Base-by-base conservation (phyloP, 2,329 filamentous ascomycete genomes). In the Colletotrichum sublineola region DNA sequence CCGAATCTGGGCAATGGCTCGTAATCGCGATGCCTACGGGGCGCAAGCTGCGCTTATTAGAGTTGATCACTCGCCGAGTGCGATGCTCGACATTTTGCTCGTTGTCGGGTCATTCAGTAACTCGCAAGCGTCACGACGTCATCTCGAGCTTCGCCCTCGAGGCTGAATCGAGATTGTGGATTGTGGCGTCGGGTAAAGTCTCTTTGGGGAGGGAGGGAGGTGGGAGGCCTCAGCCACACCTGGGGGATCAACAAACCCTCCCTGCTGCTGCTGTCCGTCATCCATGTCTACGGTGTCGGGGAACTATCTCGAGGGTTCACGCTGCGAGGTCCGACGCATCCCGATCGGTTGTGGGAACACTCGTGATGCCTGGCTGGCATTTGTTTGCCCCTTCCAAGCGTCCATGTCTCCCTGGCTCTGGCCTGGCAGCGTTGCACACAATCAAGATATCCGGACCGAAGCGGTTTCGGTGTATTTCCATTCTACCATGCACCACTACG, bases 121-220 rank as follows among this genome's bases (percentile, higher is more conserved):
- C 31, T 46, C 24, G 29, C 33, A 12, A 33, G 58, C 42, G 44
- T 62, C 58, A 62, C 58, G 29, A n/a, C 42, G 31, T 38, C 20
- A 38, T 48, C 42, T 56, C 20, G 29, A 56, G 50, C 31, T 44
- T 42, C 11, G 4, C 9, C 11, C 44, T 56, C 42, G 48, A 57
- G 60, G 56, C 63, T 60, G 24, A 46, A 69, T 66, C 52, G 44
- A 69, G 67, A 60, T 66, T 65, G 53, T 69, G 20, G 44, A n/a
- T n/a, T 46, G 44, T 46, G 67, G 62, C 62, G 67, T 44, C 18
- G n/a, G 44, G 40, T 24, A 31, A 15, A n/a, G 33, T 14, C 7
- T 52, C 33, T 48, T 18, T 29, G 48, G 29, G 3, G 31, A 12
- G 20, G 31, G 12, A 9, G 20, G 31, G 20, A 9, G 24, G 48